Base-by-base conservation (phyloP, 2,329 filamentous ascomycete genomes). In the Laburnicola sp. region DNA sequence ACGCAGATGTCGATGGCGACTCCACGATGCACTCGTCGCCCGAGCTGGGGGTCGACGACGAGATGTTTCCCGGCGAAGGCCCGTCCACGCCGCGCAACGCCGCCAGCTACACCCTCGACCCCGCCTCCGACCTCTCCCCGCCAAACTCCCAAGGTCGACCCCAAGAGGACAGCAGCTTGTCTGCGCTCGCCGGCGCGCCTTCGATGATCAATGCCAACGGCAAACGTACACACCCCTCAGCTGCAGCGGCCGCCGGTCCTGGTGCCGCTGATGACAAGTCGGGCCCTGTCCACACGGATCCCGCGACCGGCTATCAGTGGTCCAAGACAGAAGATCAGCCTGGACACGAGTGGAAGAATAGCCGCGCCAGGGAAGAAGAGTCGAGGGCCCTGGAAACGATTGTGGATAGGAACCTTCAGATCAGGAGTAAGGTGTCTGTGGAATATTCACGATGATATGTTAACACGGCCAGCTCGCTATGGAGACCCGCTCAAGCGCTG, bases 1-100 rank as follows among this genome's bases (percentile, higher is more conserved):
- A 30, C 27, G 44, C 59, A 78, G 80, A 83, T 62, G 68, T 62
- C 59, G 80, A 82, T 67, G 79, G 80, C 38, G 81, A 83, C 71
- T 81, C 78, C 27, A 79, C 78, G 53, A 83, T 83, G 81, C 75
- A 78, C 54, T 81, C 78, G 38, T 65, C 70, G 6, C 62, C 68
- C 38, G 66, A 66, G 22, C 59, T 65, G 35, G 68, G 72, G 41
- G 66, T 54, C 63, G 52, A 68, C 60, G 64, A 71, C 48, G 68
- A 72, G 47, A 71, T 74, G 67, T 78, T 78, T 51, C 75, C 76
- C n/a, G 67, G 69, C 37, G 75, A 77, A 48, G 66, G 75, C 21
- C 66, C 75, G 37, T 74, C 72, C 50, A 80, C 75, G 34, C 77
- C 75, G 27, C 75, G 72, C 41, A 70, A 68, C 40, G 53, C 65